Evolutionary conservation across 176 grass and related monocot genomes (phyloP).

Genomic region (Aegilops speltoides): DNA sequence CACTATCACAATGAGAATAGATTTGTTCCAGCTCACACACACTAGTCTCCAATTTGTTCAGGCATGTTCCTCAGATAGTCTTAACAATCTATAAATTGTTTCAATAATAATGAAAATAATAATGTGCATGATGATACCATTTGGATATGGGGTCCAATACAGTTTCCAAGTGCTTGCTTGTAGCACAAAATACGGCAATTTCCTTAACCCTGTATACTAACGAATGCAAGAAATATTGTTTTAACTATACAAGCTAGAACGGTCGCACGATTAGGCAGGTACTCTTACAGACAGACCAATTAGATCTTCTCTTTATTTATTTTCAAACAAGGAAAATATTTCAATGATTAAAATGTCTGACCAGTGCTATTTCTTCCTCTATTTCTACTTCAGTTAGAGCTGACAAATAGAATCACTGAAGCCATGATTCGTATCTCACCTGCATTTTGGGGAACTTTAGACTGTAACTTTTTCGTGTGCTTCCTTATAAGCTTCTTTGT

Average conservation of each 20-base stretch:
- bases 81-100: constrained; percentile 9
- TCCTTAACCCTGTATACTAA: neutral
- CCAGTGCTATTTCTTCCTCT: neutral
- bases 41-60: constrained; percentile 12
- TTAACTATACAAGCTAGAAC: constrained; percentile 1
- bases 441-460: constrained; percentile 48
- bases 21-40: neutral
- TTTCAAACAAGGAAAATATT: constrained; percentile 7
- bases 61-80: neutral
- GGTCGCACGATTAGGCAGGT: neutral
- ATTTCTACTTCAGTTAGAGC: constrained; percentile 13
- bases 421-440: constrained; percentile 37
- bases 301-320: neutral
- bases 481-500: constrained; percentile 83
- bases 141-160: neutral
- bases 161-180: neutral
- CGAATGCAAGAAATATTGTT: constrained; percentile 3
- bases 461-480: constrained; percentile 83
- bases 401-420: neutral
- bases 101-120: neutral
- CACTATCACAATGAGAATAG: neutral
- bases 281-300: neutral
- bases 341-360: neutral
- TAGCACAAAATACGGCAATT: neutral
- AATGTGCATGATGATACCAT: neutral